These are phyloP conservation scores for Capronia coronata DNA, from an alignment of 2,329 filamentous ascomycete species.

Conservation along the genomic window DNA sequence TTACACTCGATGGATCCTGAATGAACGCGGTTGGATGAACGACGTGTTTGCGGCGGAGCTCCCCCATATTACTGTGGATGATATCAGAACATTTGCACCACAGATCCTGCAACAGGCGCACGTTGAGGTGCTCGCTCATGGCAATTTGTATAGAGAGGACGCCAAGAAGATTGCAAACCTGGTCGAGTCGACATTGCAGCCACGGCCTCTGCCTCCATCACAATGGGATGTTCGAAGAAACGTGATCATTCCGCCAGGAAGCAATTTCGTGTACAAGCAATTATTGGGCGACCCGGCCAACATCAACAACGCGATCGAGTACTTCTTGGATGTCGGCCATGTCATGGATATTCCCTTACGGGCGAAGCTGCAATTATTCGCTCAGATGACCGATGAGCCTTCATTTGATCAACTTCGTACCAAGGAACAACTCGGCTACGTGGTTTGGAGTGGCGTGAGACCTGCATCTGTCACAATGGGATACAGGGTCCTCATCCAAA, in stretches of 20 bases:
- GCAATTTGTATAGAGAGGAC: constrained; percentile 92
- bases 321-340: constrained; percentile 64
- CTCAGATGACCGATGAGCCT: constrained; percentile 87
- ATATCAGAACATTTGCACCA: constrained; percentile 69
- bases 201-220: constrained; percentile 63
- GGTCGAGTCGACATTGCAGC: constrained; percentile 69
- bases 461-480: constrained; percentile 70
- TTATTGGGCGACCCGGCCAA: constrained; percentile 79
- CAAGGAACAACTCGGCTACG: constrained; percentile 91
- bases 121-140: constrained; percentile 81
- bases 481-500: constrained; percentile 87
- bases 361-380: constrained; percentile 72
- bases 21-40: constrained; percentile 69
- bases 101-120: constrained; percentile 77
- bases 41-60: constrained; percentile 75
- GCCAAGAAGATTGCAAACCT: constrained; percentile 77
- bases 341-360: constrained; percentile 62
- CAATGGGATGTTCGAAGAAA: constrained; percentile 77
- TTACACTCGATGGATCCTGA: constrained; percentile 72
- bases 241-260: constrained; percentile 68
- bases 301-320: constrained; percentile 80
- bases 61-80: constrained; percentile 63
- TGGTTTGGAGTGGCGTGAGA: constrained; percentile 77
- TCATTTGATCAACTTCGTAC: constrained; percentile 91
- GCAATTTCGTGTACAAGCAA: constrained; percentile 77